Base-by-base conservation (phyloP, 371 early-diverging fungal genomes). In the Apophysomyces variabilis region DNA sequence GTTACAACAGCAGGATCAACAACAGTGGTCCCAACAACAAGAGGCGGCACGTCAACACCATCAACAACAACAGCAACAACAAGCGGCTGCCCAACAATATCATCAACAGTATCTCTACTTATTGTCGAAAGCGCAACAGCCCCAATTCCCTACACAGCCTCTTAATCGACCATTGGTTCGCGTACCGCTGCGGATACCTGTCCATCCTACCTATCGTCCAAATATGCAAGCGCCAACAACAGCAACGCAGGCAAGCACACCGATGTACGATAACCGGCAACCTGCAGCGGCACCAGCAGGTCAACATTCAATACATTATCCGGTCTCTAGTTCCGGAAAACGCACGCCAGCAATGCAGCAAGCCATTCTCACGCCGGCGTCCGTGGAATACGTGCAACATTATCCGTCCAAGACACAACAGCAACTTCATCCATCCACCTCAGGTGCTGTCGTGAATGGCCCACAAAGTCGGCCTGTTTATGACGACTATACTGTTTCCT, bases 21-120 rank as follows among this genome's bases (percentile, higher is more conserved):
- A 70, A 45, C 70, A 70, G 57, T 41, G 59, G 60, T 44, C 56
- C 37, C 73, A 70, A 54, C 68, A 65, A 38, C 72, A 69, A 56
- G 50, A 65, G 58, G 21, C 67, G 1, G 59, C 64, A 5, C 65
- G 60, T n/a, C 45, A 66, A 71, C 38, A 41, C 41, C 41, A 41
- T 8, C 72, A 71, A n/a, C 75, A 73, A 18, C 72, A 73, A 58
- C 76, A 76, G 37, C 70, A 73, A 32, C 77, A 73, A 37, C 67
- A 70, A 45, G 62, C 43, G 8, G 60, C 39, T 12, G 69, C 68
- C 6, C 66, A 73, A 21, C 72, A 74, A 36, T 72, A 77, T 44
- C 70, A 76, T 57, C 73, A 74, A 26, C 73, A 73, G 44, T 70
- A 67, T 43, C 47, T 74, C 46, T 70, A 70, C 44, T 38, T 74